These are phyloP conservation scores for Pichia sp. DNA, from an alignment of 1,139 yeast genomes.

Conservation along the genomic window DNA sequence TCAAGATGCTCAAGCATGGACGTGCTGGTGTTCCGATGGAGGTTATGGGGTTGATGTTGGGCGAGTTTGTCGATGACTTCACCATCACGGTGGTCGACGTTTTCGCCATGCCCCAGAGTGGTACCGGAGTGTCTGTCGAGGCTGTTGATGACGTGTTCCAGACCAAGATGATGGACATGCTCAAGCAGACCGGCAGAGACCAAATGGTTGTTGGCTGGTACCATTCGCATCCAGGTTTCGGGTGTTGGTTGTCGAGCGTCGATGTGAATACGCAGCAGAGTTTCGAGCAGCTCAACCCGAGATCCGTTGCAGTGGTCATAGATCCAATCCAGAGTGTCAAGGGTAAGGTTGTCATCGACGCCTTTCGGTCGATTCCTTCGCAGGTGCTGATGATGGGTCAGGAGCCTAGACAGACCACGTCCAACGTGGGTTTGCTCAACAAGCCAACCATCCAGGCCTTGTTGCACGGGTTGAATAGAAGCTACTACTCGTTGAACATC, in stretches of 20 bases:
- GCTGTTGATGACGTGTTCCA: conserved; percentile 99
- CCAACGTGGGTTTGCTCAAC: conserved; percentile 90
- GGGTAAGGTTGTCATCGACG: conserved; percentile 98
- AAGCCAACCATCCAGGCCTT: conserved; percentile 98
- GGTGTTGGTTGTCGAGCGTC: conserved; percentile 98
- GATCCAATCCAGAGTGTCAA: conserved; percentile 98
- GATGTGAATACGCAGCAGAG: conserved; percentile 98
- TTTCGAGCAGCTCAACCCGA: conserved; percentile 87
- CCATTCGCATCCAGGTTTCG: conserved; percentile 98
- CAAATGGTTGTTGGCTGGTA: conserved; percentile 99
- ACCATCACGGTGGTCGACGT: conserved; percentile 97
- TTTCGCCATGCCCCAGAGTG: conserved; percentile 98
- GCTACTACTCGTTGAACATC: conserved; percentile 90
- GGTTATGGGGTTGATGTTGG: conserved; percentile 99
- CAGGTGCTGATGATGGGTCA: conserved; percentile 90
- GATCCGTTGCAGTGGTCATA: conserved; percentile 96
- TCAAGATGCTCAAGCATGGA: conserved; percentile 97
- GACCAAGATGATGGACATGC: conserved; percentile 99
- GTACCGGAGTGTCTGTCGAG: conserved; percentile 98
- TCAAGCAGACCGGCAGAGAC: conserved; percentile 96
- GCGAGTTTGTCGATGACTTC: conserved; percentile 96
- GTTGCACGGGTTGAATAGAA: conserved; percentile 95
- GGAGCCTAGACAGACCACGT: conserved; percentile 97
- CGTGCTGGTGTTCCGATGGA: conserved; percentile 99
- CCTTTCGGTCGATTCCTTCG: conserved; percentile 90